A percentile compares a stretch with the other conserved stretches of the same genome.
phyloP scores from a whole-genome alignment of 1,139 yeast genomes.

The Chernovozyma sophiae-reginae region DNA sequence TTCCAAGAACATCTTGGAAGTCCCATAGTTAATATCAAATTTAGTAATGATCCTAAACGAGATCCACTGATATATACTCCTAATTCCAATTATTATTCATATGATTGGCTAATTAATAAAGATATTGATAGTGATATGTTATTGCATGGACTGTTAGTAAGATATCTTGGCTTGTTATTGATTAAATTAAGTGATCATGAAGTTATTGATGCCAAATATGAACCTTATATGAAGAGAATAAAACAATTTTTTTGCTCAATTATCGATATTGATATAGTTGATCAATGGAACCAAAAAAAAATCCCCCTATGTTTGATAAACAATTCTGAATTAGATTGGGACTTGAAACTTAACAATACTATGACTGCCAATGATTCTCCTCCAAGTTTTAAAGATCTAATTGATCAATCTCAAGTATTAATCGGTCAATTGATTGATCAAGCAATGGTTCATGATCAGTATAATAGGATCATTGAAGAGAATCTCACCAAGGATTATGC shows the following conservation, averaged over 20 bases:
- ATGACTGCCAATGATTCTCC: conserved; percentile 7
- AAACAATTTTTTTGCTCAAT: conserved; percentile 13
- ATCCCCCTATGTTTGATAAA: conserved; percentile 21
- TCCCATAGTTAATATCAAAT: conserved; percentile 35
- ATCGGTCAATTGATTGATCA: conserved; percentile 12
- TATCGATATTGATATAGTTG: conserved; percentile 10
- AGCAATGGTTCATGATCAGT: conserved; percentile 30
- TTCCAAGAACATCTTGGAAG: conserved; percentile 32
- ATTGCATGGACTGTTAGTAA: conserved; percentile 36
- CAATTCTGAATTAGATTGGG: conserved; percentile 20
- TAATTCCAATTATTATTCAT: conserved; percentile 34
- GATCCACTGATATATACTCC: conserved; percentile 30
- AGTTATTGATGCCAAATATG: conserved; percentile 30
- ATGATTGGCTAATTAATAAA: conserved; percentile 29
- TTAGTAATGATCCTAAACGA: conserved; percentile 26
- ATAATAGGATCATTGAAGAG: conserved; percentile 37
- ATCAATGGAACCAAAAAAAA: conserved; percentile 19
- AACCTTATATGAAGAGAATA: conserved; percentile 20
- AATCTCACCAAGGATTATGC: conserved; percentile 60
- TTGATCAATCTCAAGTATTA: conserved; percentile 15
- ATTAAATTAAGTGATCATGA: conserved; percentile 41
- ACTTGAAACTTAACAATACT: conserved; percentile 10
- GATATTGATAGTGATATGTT: conserved; percentile 26
- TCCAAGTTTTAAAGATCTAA: conserved; percentile 15
- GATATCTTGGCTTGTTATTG: conserved; percentile 34